Conservation (phyloP, 2,329 filamentous ascomycete species). For the Cladophialophora psammophila region DNA sequence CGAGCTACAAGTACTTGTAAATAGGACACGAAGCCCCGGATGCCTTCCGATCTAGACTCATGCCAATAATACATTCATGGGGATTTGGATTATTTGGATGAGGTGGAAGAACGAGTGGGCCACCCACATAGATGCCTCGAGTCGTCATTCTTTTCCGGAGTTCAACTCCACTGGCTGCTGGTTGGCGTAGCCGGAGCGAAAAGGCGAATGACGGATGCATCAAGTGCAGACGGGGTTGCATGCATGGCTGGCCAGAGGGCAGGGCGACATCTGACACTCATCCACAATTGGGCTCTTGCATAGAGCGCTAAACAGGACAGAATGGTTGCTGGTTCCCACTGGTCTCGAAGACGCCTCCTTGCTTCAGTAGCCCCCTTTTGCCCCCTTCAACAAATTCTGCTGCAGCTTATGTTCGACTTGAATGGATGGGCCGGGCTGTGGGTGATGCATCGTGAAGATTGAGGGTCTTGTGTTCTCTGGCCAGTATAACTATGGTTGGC, state of each 20-base stretch:
- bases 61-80: not conserved
- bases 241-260: slow-evolving; percentile 3
- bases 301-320: slow-evolving; percentile 16
- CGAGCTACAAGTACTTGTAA: not conserved
- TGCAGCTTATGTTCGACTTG: slow-evolving; percentile 17
- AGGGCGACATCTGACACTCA: slow-evolving; percentile 4
- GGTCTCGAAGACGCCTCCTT: slow-evolving; percentile 16
- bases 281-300: slow-evolving; percentile 29
- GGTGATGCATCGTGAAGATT: not conserved
- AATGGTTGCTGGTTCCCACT: slow-evolving; percentile 14
- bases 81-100: not conserved
- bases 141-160: not conserved
- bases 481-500: not conserved
- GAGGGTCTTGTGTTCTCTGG: not conserved
- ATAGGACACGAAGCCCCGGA: not conserved
- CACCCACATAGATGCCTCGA: not conserved
- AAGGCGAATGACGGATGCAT: slow-evolving; percentile 4
- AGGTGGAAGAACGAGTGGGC: not conserved
- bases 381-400: slow-evolving; percentile 15
- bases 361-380: slow-evolving; percentile 3
- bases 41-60: not conserved
- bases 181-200: not conserved
- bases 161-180: not conserved
- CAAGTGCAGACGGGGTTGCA: slow-evolving; percentile 10
- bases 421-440: not conserved